phyloP scores from a whole-genome alignment of 2,329 filamentous ascomycete species.

The Zymoseptoria pseudotritici region DNA sequence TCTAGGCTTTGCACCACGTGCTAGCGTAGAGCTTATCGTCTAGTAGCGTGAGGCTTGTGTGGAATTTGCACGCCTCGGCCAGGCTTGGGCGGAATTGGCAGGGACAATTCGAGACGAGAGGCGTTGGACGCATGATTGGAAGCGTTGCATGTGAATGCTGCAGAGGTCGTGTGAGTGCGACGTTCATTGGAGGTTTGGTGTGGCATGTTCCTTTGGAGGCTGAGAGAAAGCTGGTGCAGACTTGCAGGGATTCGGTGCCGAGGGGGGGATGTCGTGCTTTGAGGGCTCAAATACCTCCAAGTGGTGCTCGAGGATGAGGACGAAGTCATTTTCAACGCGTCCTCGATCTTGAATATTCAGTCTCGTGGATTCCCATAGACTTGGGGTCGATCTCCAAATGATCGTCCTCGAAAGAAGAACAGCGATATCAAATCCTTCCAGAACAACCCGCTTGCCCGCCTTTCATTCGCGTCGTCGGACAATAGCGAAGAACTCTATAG shows the following conservation, averaged over 20 bases:
- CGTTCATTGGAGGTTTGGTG: neutral
- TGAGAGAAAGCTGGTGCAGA: neutral
- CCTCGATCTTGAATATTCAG: too few relatives aligned
- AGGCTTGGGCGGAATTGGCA: neutral
- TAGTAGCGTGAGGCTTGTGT: neutral
- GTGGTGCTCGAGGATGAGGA: too few relatives aligned
- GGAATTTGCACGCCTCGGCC: neutral
- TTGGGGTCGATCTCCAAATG: too few relatives aligned
- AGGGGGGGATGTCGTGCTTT: neutral
- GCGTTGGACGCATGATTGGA: neutral
- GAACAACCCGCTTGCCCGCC: too few relatives aligned
- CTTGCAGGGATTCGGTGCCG: neutral
- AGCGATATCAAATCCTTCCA: too few relatives aligned
- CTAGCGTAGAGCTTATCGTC: neutral
- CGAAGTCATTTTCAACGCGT: too few relatives aligned
- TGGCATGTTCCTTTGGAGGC: neutral
- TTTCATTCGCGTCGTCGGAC: too few relatives aligned
- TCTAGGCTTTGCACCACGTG: neutral
- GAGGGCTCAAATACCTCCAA: neutral
- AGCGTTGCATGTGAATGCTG: too few relatives aligned
- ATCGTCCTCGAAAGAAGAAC: too few relatives aligned
- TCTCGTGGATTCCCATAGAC: too few relatives aligned
- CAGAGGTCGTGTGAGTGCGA: neutral
- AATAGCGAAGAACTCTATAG: too few relatives aligned
- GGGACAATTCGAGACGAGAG: neutral